Percentiles rank a stretch among this genome's conserved stretches.
Conservation (phyloP, 306 rosid species). For the Potentilla sterilis region DNA sequence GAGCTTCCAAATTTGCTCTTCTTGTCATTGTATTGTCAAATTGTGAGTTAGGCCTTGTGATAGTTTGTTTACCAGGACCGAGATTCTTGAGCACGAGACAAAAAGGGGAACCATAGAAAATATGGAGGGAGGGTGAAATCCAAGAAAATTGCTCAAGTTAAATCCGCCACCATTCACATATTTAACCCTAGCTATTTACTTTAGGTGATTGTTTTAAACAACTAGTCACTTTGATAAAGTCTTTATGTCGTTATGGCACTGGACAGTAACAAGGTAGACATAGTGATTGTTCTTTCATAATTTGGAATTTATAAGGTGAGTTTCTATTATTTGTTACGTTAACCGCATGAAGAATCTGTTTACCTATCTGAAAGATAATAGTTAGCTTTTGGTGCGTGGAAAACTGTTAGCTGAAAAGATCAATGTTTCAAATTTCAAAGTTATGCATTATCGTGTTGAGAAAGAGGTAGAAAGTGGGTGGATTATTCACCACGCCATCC, state of each 20-base stretch:
- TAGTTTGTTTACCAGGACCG: conserved; percentile 27
- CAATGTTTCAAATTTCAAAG: too few species aligned
- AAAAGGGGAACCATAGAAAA: background rate
- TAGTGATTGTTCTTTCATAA: background rate
- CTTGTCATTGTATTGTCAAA: conserved; percentile 20
- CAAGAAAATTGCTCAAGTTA: conserved; percentile 13
- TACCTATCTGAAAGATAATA: too few species aligned
- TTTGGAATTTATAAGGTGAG: background rate
- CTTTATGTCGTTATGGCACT: background rate
- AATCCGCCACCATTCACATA: background rate
- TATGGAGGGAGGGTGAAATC: conserved; percentile 9
- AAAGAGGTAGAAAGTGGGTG: too few species aligned
- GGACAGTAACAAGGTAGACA: background rate
- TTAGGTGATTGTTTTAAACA: background rate
- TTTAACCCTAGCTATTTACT: background rate
- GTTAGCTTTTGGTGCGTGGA: too few species aligned
- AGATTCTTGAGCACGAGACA: conserved; percentile 27
- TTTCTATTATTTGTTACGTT: too few species aligned
- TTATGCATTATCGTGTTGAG: too few species aligned
- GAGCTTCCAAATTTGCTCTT: conserved; percentile 15
- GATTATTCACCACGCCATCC: too few species aligned
- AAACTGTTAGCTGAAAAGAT: too few species aligned
- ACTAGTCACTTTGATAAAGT: background rate
- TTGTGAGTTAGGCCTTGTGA: conserved; percentile 8
- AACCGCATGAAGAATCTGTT: too few species aligned